Evolutionary conservation across 768 basidiomycete genomes (phyloP), one percentile per base, ranked within the genome.

Genomic region (Russula ochroleuca): DNA sequence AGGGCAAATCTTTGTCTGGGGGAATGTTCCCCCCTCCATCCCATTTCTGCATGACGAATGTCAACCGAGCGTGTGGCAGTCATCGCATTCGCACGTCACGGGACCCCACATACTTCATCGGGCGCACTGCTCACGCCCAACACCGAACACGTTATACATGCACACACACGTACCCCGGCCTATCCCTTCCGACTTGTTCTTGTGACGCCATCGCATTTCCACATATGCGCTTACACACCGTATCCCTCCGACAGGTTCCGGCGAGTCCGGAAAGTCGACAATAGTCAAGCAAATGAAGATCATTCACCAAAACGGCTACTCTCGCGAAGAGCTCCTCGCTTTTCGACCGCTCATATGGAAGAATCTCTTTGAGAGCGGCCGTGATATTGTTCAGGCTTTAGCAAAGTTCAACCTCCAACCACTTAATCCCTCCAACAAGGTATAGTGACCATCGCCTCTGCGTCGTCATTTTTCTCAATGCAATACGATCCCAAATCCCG

Each of bases 271-370:
- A 7, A 98, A 98, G 77, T 87, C 85, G 5, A 98, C 95, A 0
- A 93, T 98, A 67, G 94, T 97, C 40, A 98, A 98, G 73, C 95
- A 98, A 75, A 97, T 98, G 94, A 97, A 96, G 81, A 95, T 98
- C 62, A 94, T 98, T 54, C 91, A 98, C 73, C 91, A 96, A 73
- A 85, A 87, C 65, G 95, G 95, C 14, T 98, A 94, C 76, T 83
- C 86, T 2, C 75, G 76, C 9, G 82, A 88, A 0, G 94, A 97
- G 73, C 83, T 93, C 31, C 79, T 86, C 64, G 80, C 84, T 3
- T 96, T 85, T 77, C 80, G 88, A 21, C 82, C 86, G 0, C 86
- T 87, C 35, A 86, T 98, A 53, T 93, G 88, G 76, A 85, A 85
- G 69, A 90, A 96, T 73, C 85, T 95, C 5, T 78, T 96, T 65